Evolutionary conservation across 345 rosid species (phyloP).

Genomic region (Litchi chinensis): DNA sequence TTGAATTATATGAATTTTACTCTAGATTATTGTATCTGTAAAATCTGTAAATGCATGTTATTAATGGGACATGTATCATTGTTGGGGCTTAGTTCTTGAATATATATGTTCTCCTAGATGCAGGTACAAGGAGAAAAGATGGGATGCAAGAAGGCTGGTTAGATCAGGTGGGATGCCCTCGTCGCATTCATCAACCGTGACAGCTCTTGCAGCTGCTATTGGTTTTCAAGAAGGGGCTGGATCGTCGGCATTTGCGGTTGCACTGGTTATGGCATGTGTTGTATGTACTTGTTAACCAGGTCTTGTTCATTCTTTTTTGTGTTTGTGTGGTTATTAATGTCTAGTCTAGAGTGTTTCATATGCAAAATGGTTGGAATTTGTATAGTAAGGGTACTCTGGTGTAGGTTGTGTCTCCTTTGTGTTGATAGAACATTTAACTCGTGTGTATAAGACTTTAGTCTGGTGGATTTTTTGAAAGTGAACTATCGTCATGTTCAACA

Average conservation of each 20-base stretch:
- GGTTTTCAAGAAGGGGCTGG: slow-evolving; percentile 59
- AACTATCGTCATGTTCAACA: not conserved
- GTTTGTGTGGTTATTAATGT: slow-evolving; percentile 19
- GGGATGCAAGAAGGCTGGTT: slow-evolving; percentile 60
- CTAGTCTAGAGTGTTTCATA: not conserved
- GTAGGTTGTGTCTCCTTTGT: not conserved
- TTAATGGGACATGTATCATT: not conserved
- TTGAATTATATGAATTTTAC: not conserved
- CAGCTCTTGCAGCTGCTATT: slow-evolving; percentile 55
- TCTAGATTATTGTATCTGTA: not conserved
- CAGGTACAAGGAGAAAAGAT: slow-evolving; percentile 70
- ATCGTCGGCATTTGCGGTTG: slow-evolving; percentile 52
- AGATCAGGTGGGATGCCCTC: slow-evolving; percentile 82
- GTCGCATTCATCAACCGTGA: slow-evolving; percentile 65
- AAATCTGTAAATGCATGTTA: not conserved
- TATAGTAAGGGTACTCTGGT: not conserved
- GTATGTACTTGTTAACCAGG: slow-evolving; percentile 50
- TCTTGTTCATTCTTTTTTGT: slow-evolving; percentile 33
- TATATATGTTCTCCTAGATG: slow-evolving; percentile 17
- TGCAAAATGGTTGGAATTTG: not conserved
- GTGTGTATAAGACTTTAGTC: not conserved
- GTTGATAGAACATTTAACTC: not conserved
- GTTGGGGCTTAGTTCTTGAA: slow-evolving; percentile 14
- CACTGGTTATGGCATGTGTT: slow-evolving; percentile 63
- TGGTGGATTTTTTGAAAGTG: not conserved